phyloP scores from a whole-genome alignment of 495 filamentous ascomycete species.

The Aspergillus nanangensis region DNA sequence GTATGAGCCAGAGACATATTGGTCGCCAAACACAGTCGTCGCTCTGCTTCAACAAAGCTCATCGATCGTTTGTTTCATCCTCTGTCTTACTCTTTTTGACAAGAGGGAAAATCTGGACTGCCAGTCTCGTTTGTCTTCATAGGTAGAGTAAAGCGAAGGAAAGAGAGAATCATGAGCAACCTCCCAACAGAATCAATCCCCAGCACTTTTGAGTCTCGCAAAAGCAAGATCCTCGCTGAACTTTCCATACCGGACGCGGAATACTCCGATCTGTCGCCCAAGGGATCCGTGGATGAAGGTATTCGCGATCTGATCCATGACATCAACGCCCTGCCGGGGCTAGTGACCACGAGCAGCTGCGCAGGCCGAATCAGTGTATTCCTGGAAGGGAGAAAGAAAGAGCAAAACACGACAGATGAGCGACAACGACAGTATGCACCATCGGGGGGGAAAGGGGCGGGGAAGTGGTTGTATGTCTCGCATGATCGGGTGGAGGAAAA shows the following conservation, averaged over 20 bases:
- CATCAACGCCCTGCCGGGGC: conserved; percentile 66
- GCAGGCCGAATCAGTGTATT: conserved; percentile 82
- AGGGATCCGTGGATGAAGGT: conserved; percentile 74
- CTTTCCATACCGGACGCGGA: conserved; percentile 58
- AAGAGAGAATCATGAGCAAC: conserved; percentile 8
- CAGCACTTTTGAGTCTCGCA: conserved; percentile 51
- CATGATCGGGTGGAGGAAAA: conserved; percentile 61
- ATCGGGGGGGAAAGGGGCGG: conserved; percentile 77
- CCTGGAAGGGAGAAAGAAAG: conserved; percentile 65
- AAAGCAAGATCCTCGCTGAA: conserved; percentile 59
- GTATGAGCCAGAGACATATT: not conserved
- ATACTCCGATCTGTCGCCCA: conserved; percentile 77
- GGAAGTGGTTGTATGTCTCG: conserved; percentile 81
- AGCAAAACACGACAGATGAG: conserved; percentile 6
- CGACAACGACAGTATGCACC: conserved; percentile 36
- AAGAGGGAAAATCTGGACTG: no score
- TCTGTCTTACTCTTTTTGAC: no score
- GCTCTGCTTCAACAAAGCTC: conserved; percentile 1
- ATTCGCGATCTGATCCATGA: conserved; percentile 71
- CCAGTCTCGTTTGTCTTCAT: no score
- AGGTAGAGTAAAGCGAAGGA: conserved; percentile 4
- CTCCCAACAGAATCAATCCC: conserved; percentile 22
- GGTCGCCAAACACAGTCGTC: no score
- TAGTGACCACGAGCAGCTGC: conserved; percentile 90
- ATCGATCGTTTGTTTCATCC: no score